Conservation (phyloP, 164 flowering plant species). For the Chimonanthus praecox region DNA sequence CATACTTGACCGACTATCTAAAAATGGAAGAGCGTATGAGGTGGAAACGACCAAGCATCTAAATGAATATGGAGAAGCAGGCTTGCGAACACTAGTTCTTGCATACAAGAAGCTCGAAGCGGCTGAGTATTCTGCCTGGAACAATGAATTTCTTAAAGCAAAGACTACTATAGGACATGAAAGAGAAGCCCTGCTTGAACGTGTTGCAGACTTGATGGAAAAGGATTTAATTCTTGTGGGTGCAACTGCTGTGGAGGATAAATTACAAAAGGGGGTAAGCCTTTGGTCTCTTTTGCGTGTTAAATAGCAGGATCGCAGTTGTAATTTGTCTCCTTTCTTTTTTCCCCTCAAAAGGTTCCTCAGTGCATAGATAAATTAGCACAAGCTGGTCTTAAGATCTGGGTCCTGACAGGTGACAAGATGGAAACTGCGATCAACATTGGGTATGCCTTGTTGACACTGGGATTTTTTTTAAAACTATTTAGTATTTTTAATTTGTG, state of each 20-base stretch:
- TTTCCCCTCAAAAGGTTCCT: constrained; percentile 59
- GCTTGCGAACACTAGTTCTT: constrained; percentile 91
- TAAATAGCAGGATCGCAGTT: neutral
- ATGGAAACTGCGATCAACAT: constrained; percentile 99
- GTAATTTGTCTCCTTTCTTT: constrained; percentile 5
- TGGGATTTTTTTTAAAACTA: neutral
- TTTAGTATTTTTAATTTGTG: neutral
- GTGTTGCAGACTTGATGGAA: constrained; percentile 74
- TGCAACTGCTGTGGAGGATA: constrained; percentile 99
- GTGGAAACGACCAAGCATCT: constrained; percentile 76
- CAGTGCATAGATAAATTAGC: constrained; percentile 98
- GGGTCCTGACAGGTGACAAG: constrained; percentile 99
- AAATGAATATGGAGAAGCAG: constrained; percentile 91
- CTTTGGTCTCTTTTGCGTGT: neutral
- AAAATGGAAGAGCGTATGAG: constrained; percentile 67
- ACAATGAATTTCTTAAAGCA: constrained; percentile 69
- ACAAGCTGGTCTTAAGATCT: constrained; percentile 97
- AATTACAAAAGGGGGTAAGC: constrained; percentile 89
- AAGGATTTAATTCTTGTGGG: constrained; percentile 87
- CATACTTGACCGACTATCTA: constrained; percentile 80
- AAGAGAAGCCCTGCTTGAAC: constrained; percentile 82
- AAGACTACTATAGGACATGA: constrained; percentile 77
- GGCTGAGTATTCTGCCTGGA: constrained; percentile 77
- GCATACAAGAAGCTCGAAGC: constrained; percentile 84
- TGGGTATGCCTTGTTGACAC: constrained; percentile 48